Percentiles rank a stretch among this genome's conserved stretches.
These are phyloP conservation scores for Furculomyces boomerangus DNA, from an alignment of 371 early-diverging fungal genomes.

Conservation along the genomic window DNA sequence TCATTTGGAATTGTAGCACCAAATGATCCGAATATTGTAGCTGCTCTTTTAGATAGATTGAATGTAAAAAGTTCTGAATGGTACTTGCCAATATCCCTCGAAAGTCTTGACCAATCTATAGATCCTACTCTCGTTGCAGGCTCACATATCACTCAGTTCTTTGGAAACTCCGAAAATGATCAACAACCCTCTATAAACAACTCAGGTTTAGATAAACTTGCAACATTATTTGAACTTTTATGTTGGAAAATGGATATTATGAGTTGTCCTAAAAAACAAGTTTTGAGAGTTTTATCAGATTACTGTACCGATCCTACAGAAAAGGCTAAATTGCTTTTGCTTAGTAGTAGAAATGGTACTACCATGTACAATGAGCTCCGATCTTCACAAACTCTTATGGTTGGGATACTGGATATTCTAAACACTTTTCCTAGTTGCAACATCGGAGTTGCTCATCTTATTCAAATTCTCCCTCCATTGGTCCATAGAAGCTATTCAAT, in stretches of 20 bases:
- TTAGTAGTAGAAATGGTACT: constrained; percentile 71
- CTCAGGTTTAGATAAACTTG: not conserved
- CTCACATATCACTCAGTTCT: not conserved
- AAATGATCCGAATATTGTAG: constrained; percentile 40
- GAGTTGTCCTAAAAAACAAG: constrained; percentile 45
- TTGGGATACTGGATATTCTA: constrained; percentile 52
- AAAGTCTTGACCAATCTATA: not conserved
- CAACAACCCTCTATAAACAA: not conserved
- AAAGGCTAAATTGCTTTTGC: constrained; percentile 44
- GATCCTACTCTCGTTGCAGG: constrained; percentile 33
- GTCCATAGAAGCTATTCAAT: constrained; percentile 80
- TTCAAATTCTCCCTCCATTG: constrained; percentile 57
- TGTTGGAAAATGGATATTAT: constrained; percentile 54
- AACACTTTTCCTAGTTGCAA: constrained; percentile 50
- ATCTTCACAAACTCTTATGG: not conserved
- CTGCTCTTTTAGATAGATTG: constrained; percentile 29
- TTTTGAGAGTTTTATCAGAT: constrained; percentile 66
- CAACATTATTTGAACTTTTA: constrained; percentile 29
- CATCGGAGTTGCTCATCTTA: constrained; percentile 36
- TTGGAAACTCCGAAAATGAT: not conserved
- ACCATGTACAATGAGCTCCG: not conserved
- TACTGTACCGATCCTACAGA: constrained; percentile 40
- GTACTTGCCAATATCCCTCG: constrained; percentile 4
- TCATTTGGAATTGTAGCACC: constrained; percentile 69
- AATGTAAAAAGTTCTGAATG: constrained; percentile 3